Conservation (phyloP, 345 rosid species). For the Theobroma cacao region DNA sequence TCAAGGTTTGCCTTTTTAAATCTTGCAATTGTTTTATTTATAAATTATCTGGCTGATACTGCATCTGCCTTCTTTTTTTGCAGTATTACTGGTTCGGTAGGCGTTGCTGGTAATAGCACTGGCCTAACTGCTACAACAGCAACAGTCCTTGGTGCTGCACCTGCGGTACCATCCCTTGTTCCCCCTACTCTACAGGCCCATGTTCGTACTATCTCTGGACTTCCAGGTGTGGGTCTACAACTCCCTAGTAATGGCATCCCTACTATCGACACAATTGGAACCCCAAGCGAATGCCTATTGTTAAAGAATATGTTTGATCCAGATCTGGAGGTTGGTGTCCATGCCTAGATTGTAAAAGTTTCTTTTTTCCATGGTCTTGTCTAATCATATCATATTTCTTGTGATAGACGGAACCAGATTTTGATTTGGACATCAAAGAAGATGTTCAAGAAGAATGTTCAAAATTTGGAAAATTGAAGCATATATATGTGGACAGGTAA, state of each 20-base stretch:
- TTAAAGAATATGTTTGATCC: slow-evolving; percentile 98
- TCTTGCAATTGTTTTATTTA: slow-evolving; percentile 1
- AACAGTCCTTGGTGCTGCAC: slow-evolving; percentile 40
- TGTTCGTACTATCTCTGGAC: slow-evolving; percentile 53
- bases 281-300: slow-evolving; percentile 74
- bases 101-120: slow-evolving; percentile 37
- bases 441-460: slow-evolving; percentile 85
- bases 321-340: slow-evolving; percentile 54
- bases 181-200: slow-evolving; percentile 50
- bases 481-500: slow-evolving; percentile 81
- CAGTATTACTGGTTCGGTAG: slow-evolving; percentile 36
- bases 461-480: slow-evolving; percentile 71
- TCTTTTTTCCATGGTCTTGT: not conserved
- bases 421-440: slow-evolving; percentile 86
- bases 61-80: slow-evolving; percentile 14
- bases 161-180: slow-evolving; percentile 43
- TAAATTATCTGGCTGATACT: not conserved
- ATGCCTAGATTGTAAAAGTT: not conserved
- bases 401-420: slow-evolving; percentile 77
- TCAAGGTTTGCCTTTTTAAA: slow-evolving; percentile 50
- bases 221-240: slow-evolving; percentile 47
- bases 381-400: slow-evolving; percentile 7
- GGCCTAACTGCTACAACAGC: slow-evolving; percentile 43
- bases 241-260: slow-evolving; percentile 43
- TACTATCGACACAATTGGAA: slow-evolving; percentile 55